Evolutionary conservation across 495 filamentous ascomycete genomes (phyloP), one percentile per base, ranked within the genome.

Genomic region (Chaetomium fimeti): DNA sequence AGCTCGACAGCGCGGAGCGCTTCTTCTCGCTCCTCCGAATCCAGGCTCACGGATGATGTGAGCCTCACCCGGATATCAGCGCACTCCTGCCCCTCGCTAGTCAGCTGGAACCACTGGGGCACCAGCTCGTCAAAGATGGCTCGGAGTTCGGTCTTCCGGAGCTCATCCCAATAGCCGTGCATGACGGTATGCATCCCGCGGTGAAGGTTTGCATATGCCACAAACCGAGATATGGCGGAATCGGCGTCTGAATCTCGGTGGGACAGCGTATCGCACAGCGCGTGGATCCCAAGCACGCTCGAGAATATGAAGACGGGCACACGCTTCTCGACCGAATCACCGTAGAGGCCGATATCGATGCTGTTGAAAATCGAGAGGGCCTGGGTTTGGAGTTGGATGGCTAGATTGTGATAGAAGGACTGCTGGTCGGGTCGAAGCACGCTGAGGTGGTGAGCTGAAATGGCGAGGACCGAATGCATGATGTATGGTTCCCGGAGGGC

Each of bases 251-350:
- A 43, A 43, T 75, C 68, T 7, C 69, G 64, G 36, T 69, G 61
- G 0, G 68, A 62, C 18, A 79, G 64, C 15, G 71, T 70, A 51
- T 85, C 79, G 70, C 72, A 81, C 38, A 87, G 77, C 29, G 77
- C 69, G 43, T 84, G 79, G 12, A 82, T 57, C 0, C 80, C 82
- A 0, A 84, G 54, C 13, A 78, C 12, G 1, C 72, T 69, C 1
- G 82, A 80, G 61, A 85, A 87, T n/a, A 85, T 53, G 52, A 84
- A 80, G 3, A 75, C 59, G 0, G 79, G 71, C 8, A 81, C 64
- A 49, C 81, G 78, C n/a, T 72, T 80, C 4, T 78, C 70, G 13
- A 66, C 43, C 1, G 67, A 67, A 15, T 55, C 42, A 18, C 61
- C 59, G 18, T 68, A 66, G 11, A 66, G 36, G 28, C 49, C 62